Conservation (phyloP, 1,284 basidiomycete genomes). For the Schizophyllum commune region DNA sequence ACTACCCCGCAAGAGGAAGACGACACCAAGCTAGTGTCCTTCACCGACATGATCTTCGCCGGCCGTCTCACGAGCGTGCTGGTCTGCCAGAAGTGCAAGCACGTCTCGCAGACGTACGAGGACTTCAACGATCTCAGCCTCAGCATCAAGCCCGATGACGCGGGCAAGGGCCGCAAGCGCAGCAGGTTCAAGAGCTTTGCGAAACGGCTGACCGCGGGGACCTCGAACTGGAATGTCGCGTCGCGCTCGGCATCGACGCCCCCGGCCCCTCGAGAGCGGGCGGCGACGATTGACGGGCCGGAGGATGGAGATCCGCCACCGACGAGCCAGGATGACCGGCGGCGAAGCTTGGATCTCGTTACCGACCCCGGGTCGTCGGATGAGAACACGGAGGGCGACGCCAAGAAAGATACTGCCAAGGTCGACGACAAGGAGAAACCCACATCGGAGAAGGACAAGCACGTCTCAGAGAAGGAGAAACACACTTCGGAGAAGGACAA, state of each 20-base stretch:
- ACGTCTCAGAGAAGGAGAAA: neutral
- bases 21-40: constrained; percentile 50
- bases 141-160: constrained; percentile 77
- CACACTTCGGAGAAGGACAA: constrained; percentile 14
- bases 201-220: constrained; percentile 41
- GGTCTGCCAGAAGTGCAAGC: constrained; percentile 89
- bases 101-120: constrained; percentile 86
- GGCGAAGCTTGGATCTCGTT: constrained; percentile 37
- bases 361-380: constrained; percentile 12
- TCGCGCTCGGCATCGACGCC: constrained; percentile 46
- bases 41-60: constrained; percentile 86
- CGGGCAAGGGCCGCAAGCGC: constrained; percentile 55
- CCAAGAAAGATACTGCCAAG: constrained; percentile 4
- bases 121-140: constrained; percentile 92
- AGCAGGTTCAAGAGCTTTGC: constrained; percentile 67
- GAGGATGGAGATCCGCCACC: constrained; percentile 18
- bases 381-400: constrained; percentile 14
- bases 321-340: constrained; percentile 18
- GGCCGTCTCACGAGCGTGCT: constrained; percentile 84
- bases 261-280: constrained; percentile 31
- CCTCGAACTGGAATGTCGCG: constrained; percentile 15
- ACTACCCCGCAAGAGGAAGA: constrained; percentile 23
- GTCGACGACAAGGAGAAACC: constrained; percentile 2
- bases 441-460: constrained; percentile 16
- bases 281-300: constrained; percentile 15